Evolutionary conservation across 2,329 filamentous ascomycete genomes (phyloP), one percentile per base, ranked within the genome.

Genomic region (Ilyonectria robusta): DNA sequence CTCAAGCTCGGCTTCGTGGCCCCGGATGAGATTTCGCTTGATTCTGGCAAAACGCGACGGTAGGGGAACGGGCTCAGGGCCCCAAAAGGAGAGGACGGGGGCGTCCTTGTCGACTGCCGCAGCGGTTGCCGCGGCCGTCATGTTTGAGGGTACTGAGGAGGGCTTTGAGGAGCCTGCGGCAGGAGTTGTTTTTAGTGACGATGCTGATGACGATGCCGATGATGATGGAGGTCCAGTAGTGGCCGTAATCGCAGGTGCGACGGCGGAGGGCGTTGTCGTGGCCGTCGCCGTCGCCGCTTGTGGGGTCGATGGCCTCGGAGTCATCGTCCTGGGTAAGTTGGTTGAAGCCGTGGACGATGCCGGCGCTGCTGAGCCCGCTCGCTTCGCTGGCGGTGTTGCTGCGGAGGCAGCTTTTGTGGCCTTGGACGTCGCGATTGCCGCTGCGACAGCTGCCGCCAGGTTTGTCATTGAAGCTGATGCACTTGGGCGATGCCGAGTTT

Each of bases 21-120:
- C 87, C 37, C 81, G 82, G 44, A 88, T 84, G 53, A 90, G 83
- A 19, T 81, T 83, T 62, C 83, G 83, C 77, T 90, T 90, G 73
- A 89, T 83, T 69, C 84, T 83, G 53, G 84, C 86, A 69, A 89
- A 90, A 31, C 88, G 86, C 48, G 83, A 83, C n/a, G 87, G 87
- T 8, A 90, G 80, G n/a, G 87, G 86, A 21, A 89, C 85, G 9
- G 86, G 86, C 72, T 88, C 84, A 15, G 84, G 83, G 75, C 87
- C 86, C 82, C 87, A 89, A 70, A 88, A 88, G 2, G 86, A 88
- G 54, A 88, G 78, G 56, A 87, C 84, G 19, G 86, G 86, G 9
- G 83, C 81, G 63, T 87, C 84, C 79, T 85, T 85, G 74, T 75
- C 73, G 23, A 70, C 58, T 33, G 74, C 67, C 44, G 70, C 61